Evolutionary conservation across 805 yeast genomes (phyloP), one percentile per base, ranked within the genome.

Genomic region (Sungouiozyma ichnusensis): DNA sequence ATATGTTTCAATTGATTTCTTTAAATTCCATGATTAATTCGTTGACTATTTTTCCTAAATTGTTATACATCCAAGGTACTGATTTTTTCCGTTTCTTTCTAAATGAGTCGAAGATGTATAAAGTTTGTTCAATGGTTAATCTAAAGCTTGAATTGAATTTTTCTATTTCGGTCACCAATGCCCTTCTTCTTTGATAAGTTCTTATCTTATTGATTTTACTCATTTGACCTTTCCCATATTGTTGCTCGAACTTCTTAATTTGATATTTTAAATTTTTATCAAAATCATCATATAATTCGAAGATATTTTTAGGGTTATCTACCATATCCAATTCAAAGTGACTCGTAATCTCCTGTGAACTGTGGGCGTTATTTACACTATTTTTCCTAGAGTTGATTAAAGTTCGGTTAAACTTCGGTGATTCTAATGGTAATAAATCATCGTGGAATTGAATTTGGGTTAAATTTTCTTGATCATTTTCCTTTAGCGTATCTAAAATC

Each of bases 11-110:
- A n/a, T 35, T 35, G 11, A 16, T 15, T 15, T 16, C 9, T 33
- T 38, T 31, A 38, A 33, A 36, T 20, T 39, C 37, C 16, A 13
- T 38, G 16, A 16, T 24, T 11, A 42, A 36, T 35, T 54, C 61
- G 35, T 51, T 55, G 47, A 58, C 38, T 9, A 58, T 50, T 35
- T 58, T 60, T 13, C 60, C 61, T 4, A 63, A 36, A 8, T 64
- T 60, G 44, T 63, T 64, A 42, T 64, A 64, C 36, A 64, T 43
- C 63, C 66, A 63, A 14, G 67, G 61, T n/a, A 64, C 60, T 1
- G 64, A 52, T 53, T 57, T 58, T 33, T 58, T 59, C n/a, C 57
- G 61, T 5, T 52, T 55, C 5, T 49, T 43, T 46, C 65, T 54
- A 37, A 59, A 46, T 17, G 41, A 52, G 36, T 64, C 66, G 46